Evolutionary conservation across 768 basidiomycete species (phyloP).

Genomic region (Hygrocybe coccinea): DNA sequence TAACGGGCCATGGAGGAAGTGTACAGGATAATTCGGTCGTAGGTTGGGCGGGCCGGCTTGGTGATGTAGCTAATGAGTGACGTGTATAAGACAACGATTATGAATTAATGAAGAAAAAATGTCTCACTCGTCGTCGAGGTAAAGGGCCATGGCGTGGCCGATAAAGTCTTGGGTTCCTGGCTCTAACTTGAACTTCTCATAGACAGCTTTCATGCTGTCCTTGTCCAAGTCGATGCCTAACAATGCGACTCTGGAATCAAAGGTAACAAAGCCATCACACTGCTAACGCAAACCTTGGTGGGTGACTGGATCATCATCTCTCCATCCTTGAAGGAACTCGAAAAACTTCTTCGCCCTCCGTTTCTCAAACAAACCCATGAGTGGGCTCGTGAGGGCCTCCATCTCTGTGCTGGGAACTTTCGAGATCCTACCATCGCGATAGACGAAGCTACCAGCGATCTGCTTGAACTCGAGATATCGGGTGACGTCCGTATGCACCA

Average conservation of each 20-base stretch:
- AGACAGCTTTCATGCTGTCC: constrained; percentile 90
- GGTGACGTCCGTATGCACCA: constrained; percentile 98
- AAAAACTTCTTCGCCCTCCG: constrained; percentile 98
- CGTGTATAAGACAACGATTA: constrained; percentile 3
- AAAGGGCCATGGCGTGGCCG: constrained; percentile 98
- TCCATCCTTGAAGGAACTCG: constrained; percentile 93
- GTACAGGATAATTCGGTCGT: constrained; percentile 95
- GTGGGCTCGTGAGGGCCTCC: constrained; percentile 89
- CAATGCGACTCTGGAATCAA: constrained; percentile 3
- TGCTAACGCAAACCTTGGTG: constrained; percentile 68
- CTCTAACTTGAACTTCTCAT: constrained; percentile 96
- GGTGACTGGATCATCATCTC: constrained; percentile 89
- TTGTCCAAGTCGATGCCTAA: constrained; percentile 83
- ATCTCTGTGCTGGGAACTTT: constrained; percentile 98
- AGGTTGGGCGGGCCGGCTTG: constrained; percentile 83
- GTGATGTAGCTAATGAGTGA: constrained; percentile 72
- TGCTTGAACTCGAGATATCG: constrained; percentile 99
- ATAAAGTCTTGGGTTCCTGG: constrained; percentile 98
- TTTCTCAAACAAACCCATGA: constrained; percentile 99
- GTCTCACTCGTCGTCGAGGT: constrained; percentile 93
- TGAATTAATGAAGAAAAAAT: neutral
- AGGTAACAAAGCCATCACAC: neutral
- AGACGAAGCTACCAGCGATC: constrained; percentile 97
- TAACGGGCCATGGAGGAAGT: constrained; percentile 98
- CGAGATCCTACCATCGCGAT: constrained; percentile 92